These are phyloP conservation scores for Aschersonia sp. DNA, from an alignment of 2,329 filamentous ascomycete genomes.

Conservation along the genomic window DNA sequence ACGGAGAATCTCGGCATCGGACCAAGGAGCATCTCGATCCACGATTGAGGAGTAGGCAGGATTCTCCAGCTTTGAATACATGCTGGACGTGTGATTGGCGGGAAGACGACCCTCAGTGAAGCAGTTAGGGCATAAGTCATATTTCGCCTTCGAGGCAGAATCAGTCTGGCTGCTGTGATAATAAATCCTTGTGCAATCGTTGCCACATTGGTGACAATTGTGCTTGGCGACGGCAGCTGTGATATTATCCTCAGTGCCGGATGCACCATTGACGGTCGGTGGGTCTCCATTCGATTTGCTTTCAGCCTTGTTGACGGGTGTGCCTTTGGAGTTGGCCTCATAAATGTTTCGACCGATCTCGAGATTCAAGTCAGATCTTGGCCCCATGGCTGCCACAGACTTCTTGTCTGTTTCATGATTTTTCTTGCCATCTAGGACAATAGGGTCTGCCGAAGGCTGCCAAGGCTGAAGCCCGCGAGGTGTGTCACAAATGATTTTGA, in stretches of 20 bases:
- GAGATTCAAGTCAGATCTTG: constrained; percentile 76
- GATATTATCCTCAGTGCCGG: constrained; percentile 42
- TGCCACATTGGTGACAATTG: constrained; percentile 81
- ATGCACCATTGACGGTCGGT: constrained; percentile 48
- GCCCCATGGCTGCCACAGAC: constrained; percentile 47
- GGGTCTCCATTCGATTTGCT: constrained; percentile 65
- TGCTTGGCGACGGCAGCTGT: constrained; percentile 55
- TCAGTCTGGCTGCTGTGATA: constrained; percentile 44
- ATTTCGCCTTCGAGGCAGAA: constrained; percentile 53
- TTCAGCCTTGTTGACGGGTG: constrained; percentile 54
- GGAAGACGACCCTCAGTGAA: constrained; percentile 77
- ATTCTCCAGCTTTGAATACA: constrained; percentile 85
- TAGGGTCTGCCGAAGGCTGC: constrained; percentile 73
- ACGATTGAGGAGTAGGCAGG: constrained; percentile 64
- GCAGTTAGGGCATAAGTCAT: constrained; percentile 84
- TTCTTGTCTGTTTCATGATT: constrained; percentile 57
- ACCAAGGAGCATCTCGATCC: constrained; percentile 81
- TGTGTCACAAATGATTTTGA: constrained; percentile 90
- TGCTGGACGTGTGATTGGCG: constrained; percentile 58
- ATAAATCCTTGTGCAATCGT: constrained; percentile 63
- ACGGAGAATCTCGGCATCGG: constrained; percentile 75
- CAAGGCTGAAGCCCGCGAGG: constrained; percentile 88
- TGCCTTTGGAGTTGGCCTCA: constrained; percentile 71
- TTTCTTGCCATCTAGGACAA: constrained; percentile 46
- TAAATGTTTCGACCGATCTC: constrained; percentile 92